Base-by-base conservation (phyloP, 495 filamentous ascomycete species). In the Xanthoparmelia taractica region DNA sequence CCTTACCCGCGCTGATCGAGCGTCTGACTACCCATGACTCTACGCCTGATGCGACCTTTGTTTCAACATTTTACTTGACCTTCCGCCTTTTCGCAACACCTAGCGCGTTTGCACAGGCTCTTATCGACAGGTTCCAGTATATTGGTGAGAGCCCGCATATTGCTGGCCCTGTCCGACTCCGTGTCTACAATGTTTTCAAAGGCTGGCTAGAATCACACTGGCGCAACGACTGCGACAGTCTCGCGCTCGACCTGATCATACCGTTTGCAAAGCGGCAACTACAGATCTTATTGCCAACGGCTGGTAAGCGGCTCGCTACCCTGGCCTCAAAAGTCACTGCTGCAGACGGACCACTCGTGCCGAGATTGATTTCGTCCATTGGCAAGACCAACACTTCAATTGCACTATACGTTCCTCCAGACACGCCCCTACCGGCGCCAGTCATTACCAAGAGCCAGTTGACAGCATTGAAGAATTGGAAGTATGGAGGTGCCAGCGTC, bases 151-250 rank as follows among this genome's bases (percentile, higher is more conserved):
- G 84, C 37, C 82, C 85, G 15, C 79, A 83, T 54, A 84, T 89
- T 25, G 86, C 89, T 12, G 80, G 78, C 6, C 91, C 92, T 0
- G 92, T 97, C 25, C 87, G 92, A 40, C 78, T 97, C 40, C 84
- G 95, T 20, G 91, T 97, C 0, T 97, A 96, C 79, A 97, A 99
- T 71, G 85, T 92, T 45, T 90, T 97, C 79, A 99, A 99, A 74
- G 87, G 87, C 37, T 99, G 95, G 95, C 76, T 99, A 7, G 95
- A 99, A 75, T 92, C 88, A 4, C 91, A 97, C 75, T 99, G 95
- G 95, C 85, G 88, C 33, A 84, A 88, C 63, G 85, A 90, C 34
- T 80, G 85, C 33, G 95, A 99, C 72, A 77, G 79, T 62, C 80
- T 80, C 8, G 91, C 92, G 8, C 77, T 97, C 41, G 79, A 82